phyloP scores from a whole-genome alignment of 2,329 filamentous ascomycete genomes.

The Coniochaeta sp. region DNA sequence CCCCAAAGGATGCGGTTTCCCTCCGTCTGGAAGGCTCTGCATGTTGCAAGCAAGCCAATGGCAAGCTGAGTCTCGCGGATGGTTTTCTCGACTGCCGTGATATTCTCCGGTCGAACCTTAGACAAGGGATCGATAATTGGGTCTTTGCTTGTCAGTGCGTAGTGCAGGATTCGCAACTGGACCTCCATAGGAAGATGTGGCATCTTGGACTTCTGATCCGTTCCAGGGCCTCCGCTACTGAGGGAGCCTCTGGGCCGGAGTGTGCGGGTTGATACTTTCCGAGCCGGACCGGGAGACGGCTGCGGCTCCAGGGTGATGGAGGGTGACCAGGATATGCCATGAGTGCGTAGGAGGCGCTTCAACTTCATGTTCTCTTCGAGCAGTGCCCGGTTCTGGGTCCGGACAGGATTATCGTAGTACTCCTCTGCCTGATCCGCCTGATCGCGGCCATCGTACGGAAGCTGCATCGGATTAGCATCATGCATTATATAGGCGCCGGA shows the following conservation, averaged over 20 bases:
- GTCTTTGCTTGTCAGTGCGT: conserved; percentile 37
- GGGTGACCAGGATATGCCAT: conserved; percentile 43
- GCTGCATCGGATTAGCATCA: neutral
- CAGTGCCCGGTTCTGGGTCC: conserved; percentile 35
- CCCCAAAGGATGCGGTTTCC: conserved; percentile 42
- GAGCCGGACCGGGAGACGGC: conserved; percentile 11
- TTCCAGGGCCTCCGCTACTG: neutral
- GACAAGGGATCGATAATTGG: conserved; percentile 49
- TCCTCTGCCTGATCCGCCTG: conserved; percentile 41
- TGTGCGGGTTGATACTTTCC: neutral
- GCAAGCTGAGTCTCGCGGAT: conserved; percentile 38
- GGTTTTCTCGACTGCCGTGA: conserved; percentile 34
- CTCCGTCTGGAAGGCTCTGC: conserved; percentile 40
- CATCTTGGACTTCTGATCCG: conserved; percentile 10
- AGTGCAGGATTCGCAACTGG: conserved; percentile 42
- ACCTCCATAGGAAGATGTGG: conserved; percentile 46
- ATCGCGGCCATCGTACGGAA: conserved; percentile 45
- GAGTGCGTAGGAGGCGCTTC: conserved; percentile 43
- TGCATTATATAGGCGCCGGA: neutral
- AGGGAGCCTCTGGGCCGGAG: neutral
- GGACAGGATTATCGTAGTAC: conserved; percentile 41
- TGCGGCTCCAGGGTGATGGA: conserved; percentile 14
- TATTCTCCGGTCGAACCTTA: conserved; percentile 31
- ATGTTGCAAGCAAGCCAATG: conserved; percentile 45
- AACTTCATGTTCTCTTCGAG: conserved; percentile 40